Percentiles rank a stretch among this genome's conserved stretches.
Evolutionary conservation across 371 early-diverging fungal genomes (phyloP).

Genomic region (Chytridium lagenaria): DNA sequence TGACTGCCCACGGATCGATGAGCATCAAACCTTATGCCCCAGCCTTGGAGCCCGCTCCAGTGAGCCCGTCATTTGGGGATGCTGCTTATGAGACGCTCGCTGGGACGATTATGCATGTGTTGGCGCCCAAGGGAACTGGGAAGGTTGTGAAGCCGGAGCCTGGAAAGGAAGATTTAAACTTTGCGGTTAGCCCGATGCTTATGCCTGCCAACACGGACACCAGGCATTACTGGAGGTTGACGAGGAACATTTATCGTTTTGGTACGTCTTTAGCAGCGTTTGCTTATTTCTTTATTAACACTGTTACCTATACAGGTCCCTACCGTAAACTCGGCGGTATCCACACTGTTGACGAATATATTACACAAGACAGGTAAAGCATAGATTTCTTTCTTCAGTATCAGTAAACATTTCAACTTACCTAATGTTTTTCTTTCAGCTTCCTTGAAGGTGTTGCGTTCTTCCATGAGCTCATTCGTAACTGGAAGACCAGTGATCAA

Average conservation of each 20-base stretch:
- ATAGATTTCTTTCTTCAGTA: no score
- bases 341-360: constrained; percentile 49
- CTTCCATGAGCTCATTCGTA: constrained; percentile 46
- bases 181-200: constrained; percentile 38
- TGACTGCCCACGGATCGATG: background rate
- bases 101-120: constrained; percentile 36
- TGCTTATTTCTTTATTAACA: background rate
- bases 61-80: constrained; percentile 16
- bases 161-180: background rate
- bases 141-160: background rate
- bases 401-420: no score
- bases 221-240: constrained; percentile 38
- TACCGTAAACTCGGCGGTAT: background rate
- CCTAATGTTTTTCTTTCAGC: no score
- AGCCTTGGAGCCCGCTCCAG: constrained; percentile 27
- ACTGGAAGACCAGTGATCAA: constrained; percentile 19
- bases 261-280: background rate
- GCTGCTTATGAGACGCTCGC: constrained; percentile 31
- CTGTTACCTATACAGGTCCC: background rate
- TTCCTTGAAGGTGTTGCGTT: constrained; percentile 38
- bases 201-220: constrained; percentile 52
- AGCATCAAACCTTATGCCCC: constrained; percentile 1
- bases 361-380: constrained; percentile 15
- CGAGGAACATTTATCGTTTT: constrained; percentile 43
- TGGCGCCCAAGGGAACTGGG: background rate